Conservation (phyloP, 495 filamentous ascomycete species). For the Penicillium crystallinum region DNA sequence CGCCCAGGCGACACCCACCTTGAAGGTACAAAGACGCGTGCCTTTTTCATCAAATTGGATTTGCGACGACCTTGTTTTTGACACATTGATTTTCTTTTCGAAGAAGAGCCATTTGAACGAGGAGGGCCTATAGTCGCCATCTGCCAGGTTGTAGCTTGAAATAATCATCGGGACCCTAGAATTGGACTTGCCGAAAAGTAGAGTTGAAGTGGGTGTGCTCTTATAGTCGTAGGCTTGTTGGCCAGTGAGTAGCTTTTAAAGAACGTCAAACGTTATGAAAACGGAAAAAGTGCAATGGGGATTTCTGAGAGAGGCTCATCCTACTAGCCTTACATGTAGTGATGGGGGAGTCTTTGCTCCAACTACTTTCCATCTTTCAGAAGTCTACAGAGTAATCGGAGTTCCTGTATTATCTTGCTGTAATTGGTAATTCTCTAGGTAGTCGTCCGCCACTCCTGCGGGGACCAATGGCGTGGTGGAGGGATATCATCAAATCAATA, state of each 20-base stretch:
- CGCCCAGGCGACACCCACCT: not conserved
- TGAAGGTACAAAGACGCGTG: not conserved
- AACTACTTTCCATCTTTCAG: too few species aligned
- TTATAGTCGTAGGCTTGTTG: not conserved
- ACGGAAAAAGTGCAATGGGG: not conserved
- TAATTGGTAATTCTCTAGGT: too few species aligned
- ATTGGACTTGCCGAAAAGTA: conserved; percentile 1
- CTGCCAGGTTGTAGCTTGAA: not conserved
- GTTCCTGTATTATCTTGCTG: too few species aligned
- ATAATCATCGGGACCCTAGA: not conserved
- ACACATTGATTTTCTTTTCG: conserved; percentile 5
- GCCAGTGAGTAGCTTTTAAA: conserved; percentile 2
- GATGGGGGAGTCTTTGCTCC: too few species aligned
- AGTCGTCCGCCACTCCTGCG: too few species aligned
- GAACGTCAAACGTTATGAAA: conserved; percentile 2
- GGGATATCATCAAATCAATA: too few species aligned
- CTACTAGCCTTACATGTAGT: too few species aligned
- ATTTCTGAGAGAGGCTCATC: too few species aligned
- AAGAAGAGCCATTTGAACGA: conserved; percentile 4
- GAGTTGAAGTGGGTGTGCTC: conserved; percentile 3
- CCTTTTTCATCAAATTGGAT: conserved; percentile 6
- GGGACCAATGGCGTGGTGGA: too few species aligned
- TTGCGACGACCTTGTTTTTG: conserved; percentile 3
- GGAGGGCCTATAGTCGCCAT: not conserved
- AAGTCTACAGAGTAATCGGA: too few species aligned